These are phyloP conservation scores for Lathyrus tuberosus DNA, from an alignment of 306 rosid genomes.

Conservation along the genomic window DNA sequence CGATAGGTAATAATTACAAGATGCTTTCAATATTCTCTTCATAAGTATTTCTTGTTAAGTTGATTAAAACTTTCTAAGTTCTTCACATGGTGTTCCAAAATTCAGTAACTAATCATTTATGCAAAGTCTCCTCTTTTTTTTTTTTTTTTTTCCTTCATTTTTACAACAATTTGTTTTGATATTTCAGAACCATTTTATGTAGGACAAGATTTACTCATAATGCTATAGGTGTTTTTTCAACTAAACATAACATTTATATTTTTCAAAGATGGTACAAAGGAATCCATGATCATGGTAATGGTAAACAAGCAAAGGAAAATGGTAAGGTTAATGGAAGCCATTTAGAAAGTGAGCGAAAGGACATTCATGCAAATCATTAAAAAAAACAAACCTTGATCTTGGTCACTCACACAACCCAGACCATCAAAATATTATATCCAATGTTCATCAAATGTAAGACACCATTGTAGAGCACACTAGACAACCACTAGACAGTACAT, in stretches of 20 bases:
- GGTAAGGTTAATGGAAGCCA: not conserved
- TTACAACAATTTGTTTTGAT: too few species aligned
- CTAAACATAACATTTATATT: not conserved
- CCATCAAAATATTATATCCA: not conserved
- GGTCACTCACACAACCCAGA: not conserved
- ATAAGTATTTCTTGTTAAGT: too few species aligned
- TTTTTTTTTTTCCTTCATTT: too few species aligned
- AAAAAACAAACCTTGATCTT: not conserved
- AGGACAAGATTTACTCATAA: not conserved
- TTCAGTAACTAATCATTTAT: too few species aligned
- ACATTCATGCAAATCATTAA: not conserved
- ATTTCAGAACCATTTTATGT: not conserved
- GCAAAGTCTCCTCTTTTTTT: too few species aligned
- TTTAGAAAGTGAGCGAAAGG: not conserved
- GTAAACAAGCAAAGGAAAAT: too few species aligned
- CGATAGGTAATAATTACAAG: too few species aligned
- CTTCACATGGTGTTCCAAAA: too few species aligned
- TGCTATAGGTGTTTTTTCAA: not conserved
- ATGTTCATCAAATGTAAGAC: not conserved
- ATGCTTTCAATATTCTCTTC: too few species aligned
- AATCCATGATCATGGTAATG: not conserved
- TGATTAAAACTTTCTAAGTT: too few species aligned
- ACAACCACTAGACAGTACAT: constrained; percentile 1
- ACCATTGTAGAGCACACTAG: not conserved
- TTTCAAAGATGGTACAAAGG: not conserved